Conservation (phyloP, 352 stramenopile genomes). For the Pythium aphanidermatum region DNA sequence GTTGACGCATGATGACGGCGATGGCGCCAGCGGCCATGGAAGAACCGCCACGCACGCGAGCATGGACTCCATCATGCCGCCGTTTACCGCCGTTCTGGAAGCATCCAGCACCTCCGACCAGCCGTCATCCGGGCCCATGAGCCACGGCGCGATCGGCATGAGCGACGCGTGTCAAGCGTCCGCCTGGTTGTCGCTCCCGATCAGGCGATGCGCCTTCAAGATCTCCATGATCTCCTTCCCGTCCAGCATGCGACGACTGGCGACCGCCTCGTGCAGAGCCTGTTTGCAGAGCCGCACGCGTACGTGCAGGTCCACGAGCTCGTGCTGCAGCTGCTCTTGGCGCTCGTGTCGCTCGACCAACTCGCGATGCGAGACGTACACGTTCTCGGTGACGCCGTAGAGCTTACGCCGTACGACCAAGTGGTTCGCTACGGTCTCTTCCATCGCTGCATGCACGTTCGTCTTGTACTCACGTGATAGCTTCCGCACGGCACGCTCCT, state of each 20-base stretch:
- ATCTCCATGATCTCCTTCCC: slow-evolving; percentile 45
- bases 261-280: slow-evolving; percentile 32
- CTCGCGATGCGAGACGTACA: slow-evolving; percentile 56
- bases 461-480: slow-evolving; percentile 26
- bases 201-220: slow-evolving; percentile 29
- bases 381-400: slow-evolving; percentile 63
- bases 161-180: too few species aligned
- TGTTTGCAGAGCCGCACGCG: slow-evolving; percentile 33
- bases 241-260: slow-evolving; percentile 45
- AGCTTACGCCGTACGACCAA: slow-evolving; percentile 37
- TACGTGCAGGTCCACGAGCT: slow-evolving; percentile 30
- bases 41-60: slow-evolving; percentile 12
- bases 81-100: neutral
- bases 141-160: too few species aligned
- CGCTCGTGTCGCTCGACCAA: slow-evolving; percentile 27
- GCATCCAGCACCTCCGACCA: too few species aligned
- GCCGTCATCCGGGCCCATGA: too few species aligned
- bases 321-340: slow-evolving; percentile 21
- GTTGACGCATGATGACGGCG: neutral
- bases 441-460: slow-evolving; percentile 21
- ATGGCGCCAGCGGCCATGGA: slow-evolving; percentile 13
- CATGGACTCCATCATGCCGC: neutral
- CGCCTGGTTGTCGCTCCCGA: slow-evolving; percentile 24
- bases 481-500: slow-evolving; percentile 48
- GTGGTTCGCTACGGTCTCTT: slow-evolving; percentile 42